These are phyloP conservation scores for Phytomonas sp. DNA, from an alignment of 208 protist genomes.

Conservation along the genomic window DNA sequence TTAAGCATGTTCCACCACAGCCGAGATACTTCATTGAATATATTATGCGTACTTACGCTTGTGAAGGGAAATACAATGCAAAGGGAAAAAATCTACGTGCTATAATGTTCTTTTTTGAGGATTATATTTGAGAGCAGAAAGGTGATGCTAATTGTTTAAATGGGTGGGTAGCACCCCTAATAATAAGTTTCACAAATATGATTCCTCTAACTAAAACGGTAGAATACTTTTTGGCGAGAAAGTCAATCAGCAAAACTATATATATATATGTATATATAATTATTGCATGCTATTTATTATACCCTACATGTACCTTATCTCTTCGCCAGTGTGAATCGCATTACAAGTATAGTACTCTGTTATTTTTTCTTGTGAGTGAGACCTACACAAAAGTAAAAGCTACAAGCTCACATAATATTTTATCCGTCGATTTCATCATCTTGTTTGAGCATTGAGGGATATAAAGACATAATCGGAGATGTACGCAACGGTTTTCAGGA, in stretches of 20 bases:
- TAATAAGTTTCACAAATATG: slow-evolving; percentile 8
- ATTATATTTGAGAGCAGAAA: not conserved
- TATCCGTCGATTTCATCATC: not conserved
- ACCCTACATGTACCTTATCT: not conserved
- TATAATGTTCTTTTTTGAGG: not conserved
- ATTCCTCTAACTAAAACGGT: not conserved
- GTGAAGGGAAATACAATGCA: not conserved
- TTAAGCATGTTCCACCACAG: not conserved
- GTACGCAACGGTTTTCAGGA: not conserved
- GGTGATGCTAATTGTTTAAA: slow-evolving; percentile 2
- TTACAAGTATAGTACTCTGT: not conserved
- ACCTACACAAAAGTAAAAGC: not conserved
- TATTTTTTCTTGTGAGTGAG: not conserved
- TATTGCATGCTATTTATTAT: not conserved
- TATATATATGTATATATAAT: not conserved
- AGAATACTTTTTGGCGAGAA: slow-evolving; percentile 1
- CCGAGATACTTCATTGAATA: not conserved
- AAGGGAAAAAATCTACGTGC: not conserved
- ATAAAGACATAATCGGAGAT: not conserved
- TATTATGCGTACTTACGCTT: not conserved
- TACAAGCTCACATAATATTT: not conserved
- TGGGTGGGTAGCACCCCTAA: slow-evolving; percentile 2
- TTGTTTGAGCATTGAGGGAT: not conserved
- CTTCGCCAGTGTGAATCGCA: not conserved
- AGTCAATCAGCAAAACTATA: not conserved